Evolutionary conservation across 208 protist genomes (phyloP), one percentile per base, ranked within the genome.

Genomic region (Phytomonas francai): DNA sequence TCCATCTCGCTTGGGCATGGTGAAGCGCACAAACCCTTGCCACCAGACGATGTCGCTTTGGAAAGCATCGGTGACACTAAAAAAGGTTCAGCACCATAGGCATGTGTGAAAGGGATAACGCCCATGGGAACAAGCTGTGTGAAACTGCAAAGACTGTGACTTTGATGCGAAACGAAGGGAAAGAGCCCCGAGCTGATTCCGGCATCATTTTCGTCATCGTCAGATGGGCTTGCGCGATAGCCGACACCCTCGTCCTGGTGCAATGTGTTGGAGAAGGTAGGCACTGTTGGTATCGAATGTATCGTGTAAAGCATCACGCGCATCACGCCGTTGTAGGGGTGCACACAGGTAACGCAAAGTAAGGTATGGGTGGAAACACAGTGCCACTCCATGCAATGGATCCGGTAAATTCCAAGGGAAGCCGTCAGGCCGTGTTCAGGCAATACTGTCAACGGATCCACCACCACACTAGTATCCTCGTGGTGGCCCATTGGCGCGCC

Each of bases 291-390:
- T 31, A 88, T 65, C 0, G 76, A 83, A 66, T 91, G 79, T 34
- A 91, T 66, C 2, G 78, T 91, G 72, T 88, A 94, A 28, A 94
- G 79, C 67, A 79, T 72, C 63, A 93, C 56, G 58, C 60, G 81
- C 2, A 67, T 51, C 12, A 68, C 63, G 63, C 72, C 73, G 39
- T 81, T 75, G n/a, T 78, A 32, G 25, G 74, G 76, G 39, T 84
- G 76, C 6, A 68, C 69, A 61, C 85, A 91, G 14, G 81, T 88
- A 45, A 94, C 85, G 65, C 85, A 91, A 2, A 94, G 76, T 42
- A 94, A 68, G 31, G 80, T 92, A 67, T 89, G 82, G 34, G 77
- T 67, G 11, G 80, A 65, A 39, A 88, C 76, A 42, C 74, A 76
- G 69, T 91, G 84, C 88, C 88, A 94, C 31, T 73, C 71, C 65